Percentiles rank a stretch among this genome's conserved stretches.
Evolutionary conservation across 1,139 yeast species (phyloP).

Genomic region (Lodderomyces orthopsilosis): DNA sequence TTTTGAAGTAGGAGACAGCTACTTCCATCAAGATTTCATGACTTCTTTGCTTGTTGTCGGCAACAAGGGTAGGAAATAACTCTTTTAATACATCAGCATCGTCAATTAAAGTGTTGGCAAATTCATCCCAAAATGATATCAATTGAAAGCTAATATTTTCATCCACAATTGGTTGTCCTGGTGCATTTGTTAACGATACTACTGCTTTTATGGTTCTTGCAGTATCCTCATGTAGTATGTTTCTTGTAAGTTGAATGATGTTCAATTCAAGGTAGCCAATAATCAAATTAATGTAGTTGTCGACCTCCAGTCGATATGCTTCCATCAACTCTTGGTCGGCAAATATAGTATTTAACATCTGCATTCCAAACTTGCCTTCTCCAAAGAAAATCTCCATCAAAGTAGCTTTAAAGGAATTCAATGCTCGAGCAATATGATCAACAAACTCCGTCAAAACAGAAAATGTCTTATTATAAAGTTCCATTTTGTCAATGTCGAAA

Average conservation of each 20-base stretch:
- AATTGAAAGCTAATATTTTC: slow-evolving; percentile 68
- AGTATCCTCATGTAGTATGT: slow-evolving; percentile 38
- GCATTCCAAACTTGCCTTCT: slow-evolving; percentile 35
- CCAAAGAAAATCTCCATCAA: slow-evolving; percentile 34
- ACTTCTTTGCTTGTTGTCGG: slow-evolving; percentile 24
- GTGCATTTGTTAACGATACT: slow-evolving; percentile 55
- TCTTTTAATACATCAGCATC: slow-evolving; percentile 46
- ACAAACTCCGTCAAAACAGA: slow-evolving; percentile 42
- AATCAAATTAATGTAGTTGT: slow-evolving; percentile 49
- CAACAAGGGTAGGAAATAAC: slow-evolving; percentile 23
- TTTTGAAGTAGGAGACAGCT: slow-evolving; percentile 60
- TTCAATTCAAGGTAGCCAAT: slow-evolving; percentile 53
- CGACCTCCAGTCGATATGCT: slow-evolving; percentile 43
- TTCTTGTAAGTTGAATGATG: slow-evolving; percentile 47
- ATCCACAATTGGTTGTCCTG: slow-evolving; percentile 61
- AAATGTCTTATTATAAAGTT: slow-evolving; percentile 27
- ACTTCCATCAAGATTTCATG: slow-evolving; percentile 42
- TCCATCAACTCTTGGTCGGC: slow-evolving; percentile 21
- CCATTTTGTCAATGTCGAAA: slow-evolving; percentile 17
- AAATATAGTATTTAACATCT: slow-evolving; percentile 25
- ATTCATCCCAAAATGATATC: slow-evolving; percentile 76
- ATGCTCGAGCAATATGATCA: slow-evolving; percentile 44
- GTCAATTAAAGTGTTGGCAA: slow-evolving; percentile 61
- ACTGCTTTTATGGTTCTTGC: slow-evolving; percentile 48
- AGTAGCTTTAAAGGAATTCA: slow-evolving; percentile 26